A percentile compares a stretch with the other conserved stretches of the same genome.
Evolutionary conservation across 108 stramenopile genomes (phyloP).

Genomic region (Cyclotella cryptica): DNA sequence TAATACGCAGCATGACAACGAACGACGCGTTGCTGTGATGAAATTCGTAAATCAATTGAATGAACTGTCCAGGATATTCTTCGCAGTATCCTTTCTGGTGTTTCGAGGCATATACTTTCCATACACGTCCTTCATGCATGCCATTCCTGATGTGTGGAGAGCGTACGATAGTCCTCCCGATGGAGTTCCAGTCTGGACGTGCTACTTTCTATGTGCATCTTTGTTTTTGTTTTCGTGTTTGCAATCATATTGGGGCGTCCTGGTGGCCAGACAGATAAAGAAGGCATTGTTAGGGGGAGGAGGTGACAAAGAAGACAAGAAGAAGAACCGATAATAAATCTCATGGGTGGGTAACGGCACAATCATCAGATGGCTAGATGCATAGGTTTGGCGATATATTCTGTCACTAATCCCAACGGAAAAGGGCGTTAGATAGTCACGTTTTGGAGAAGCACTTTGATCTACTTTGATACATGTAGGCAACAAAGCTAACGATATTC

Average conservation of each 20-base stretch:
- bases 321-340: background rate
- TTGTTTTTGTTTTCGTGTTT: conserved; percentile 51
- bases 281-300: conserved; percentile 45
- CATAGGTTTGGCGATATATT: too few species aligned
- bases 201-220: conserved; percentile 36
- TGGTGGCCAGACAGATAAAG: conserved; percentile 55
- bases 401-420: too few species aligned
- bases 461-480: background rate
- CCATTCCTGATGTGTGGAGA: conserved; percentile 52
- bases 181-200: conserved; percentile 44
- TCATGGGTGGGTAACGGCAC: too few species aligned
- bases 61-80: conserved; percentile 47
- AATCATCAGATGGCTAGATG: too few species aligned
- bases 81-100: conserved; percentile 62
- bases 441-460: too few species aligned
- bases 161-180: conserved; percentile 26
- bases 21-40: background rate
- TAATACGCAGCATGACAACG: conserved; percentile 3
- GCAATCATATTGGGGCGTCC: conserved; percentile 64
- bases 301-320: background rate
- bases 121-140: conserved; percentile 39
- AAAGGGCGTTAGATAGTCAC: too few species aligned
- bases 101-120: conserved; percentile 69
- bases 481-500: too few species aligned
- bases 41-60: conserved; percentile 33